phyloP scores from a whole-genome alignment of 352 stramenopile species.

The Globisporangium solare region DNA sequence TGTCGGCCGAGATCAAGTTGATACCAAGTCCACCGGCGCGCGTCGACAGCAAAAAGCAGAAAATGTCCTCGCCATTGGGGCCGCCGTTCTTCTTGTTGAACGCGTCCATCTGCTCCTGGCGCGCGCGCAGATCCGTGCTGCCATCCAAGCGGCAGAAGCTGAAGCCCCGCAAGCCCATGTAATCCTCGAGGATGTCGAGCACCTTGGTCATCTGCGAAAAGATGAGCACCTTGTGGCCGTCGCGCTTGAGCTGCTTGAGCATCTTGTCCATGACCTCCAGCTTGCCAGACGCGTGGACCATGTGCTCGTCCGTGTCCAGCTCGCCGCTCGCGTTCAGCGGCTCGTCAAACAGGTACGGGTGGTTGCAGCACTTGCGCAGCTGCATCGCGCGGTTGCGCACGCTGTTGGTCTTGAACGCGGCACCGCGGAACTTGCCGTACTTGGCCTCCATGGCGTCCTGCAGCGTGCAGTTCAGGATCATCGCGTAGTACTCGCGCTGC shows the following conservation, averaged over 20 bases:
- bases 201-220: slow-evolving; percentile 99
- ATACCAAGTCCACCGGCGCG: slow-evolving; percentile 96
- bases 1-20: slow-evolving; percentile 95
- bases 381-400: slow-evolving; percentile 79
- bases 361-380: slow-evolving; percentile 85
- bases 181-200: slow-evolving; percentile 98
- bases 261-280: slow-evolving; percentile 98
- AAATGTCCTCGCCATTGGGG: slow-evolving; percentile 45
- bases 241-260: slow-evolving; percentile 90
- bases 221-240: slow-evolving; percentile 97
- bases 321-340: slow-evolving; percentile 46
- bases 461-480: slow-evolving; percentile 90
- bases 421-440: slow-evolving; percentile 56
- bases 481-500: slow-evolving; percentile 93
- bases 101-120: slow-evolving; percentile 95
- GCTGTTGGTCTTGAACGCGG: slow-evolving; percentile 45
- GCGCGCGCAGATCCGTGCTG: slow-evolving; percentile 87
- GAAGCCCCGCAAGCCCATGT: slow-evolving; percentile 82
- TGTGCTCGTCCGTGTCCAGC: slow-evolving; percentile 72
- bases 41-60: slow-evolving; percentile 84
- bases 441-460: slow-evolving; percentile 82
- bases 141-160: slow-evolving; percentile 97
- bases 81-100: slow-evolving; percentile 87
- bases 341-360: slow-evolving; percentile 88
- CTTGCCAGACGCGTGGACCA: slow-evolving; percentile 96